phyloP scores from a whole-genome alignment of 805 yeast genomes.

The Zygoascus ofunaensis region DNA sequence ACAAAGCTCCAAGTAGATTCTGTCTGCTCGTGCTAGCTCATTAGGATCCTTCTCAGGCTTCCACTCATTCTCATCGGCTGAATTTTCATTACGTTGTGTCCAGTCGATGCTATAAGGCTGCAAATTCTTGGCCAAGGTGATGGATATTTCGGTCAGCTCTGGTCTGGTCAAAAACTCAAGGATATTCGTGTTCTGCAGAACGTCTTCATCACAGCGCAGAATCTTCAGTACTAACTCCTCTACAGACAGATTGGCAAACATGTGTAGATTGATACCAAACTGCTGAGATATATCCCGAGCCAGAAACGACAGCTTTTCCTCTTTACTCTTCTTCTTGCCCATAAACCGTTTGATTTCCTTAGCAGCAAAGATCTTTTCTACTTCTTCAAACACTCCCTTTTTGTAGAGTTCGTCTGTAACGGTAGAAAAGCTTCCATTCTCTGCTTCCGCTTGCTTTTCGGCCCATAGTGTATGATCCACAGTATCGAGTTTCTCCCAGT shows the following conservation, averaged over 20 bases:
- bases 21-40: constrained; percentile 80
- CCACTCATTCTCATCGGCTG: constrained; percentile 13
- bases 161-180: constrained; percentile 77
- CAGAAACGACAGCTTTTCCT: constrained; percentile 55
- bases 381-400: constrained; percentile 73
- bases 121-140: constrained; percentile 57
- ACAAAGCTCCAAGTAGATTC: constrained; percentile 71
- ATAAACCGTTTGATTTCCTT: constrained; percentile 49
- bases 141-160: constrained; percentile 66
- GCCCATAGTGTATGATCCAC: constrained; percentile 86
- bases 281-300: constrained; percentile 87
- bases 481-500: constrained; percentile 89
- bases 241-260: constrained; percentile 53
- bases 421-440: constrained; percentile 22
- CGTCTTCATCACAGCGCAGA: constrained; percentile 64
- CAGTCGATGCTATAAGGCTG: constrained; percentile 76
- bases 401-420: constrained; percentile 56
- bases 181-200: constrained; percentile 60
- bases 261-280: constrained; percentile 86
- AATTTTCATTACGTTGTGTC: constrained; percentile 36
- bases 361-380: constrained; percentile 82
- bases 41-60: constrained; percentile 59
- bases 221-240: constrained; percentile 61
- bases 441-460: constrained; percentile 29
- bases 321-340: constrained; percentile 37